Conservation (phyloP, 371 early-diverging fungal genomes). For the Fennellomyces sp. region DNA sequence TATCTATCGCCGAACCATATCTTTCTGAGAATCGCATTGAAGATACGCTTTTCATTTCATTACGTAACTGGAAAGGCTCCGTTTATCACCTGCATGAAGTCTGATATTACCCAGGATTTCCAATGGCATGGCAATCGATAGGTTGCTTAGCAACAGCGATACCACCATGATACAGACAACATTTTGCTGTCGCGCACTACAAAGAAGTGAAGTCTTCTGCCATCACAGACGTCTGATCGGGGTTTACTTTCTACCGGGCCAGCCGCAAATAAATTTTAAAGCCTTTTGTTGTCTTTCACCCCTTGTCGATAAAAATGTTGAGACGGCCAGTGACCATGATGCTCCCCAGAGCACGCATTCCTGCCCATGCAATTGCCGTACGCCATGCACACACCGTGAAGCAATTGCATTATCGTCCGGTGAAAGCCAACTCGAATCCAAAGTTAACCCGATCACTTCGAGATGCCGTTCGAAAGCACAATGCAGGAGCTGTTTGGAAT, state of each 20-base stretch:
- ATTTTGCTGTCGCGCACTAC: too few species aligned
- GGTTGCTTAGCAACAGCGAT: too few species aligned
- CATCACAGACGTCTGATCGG: too few species aligned
- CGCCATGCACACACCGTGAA: not conserved
- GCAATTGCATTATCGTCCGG: not conserved
- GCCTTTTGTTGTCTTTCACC: not conserved
- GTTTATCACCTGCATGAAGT: too few species aligned
- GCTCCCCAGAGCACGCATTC: not conserved
- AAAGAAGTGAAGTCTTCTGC: too few species aligned
- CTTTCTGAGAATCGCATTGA: too few species aligned
- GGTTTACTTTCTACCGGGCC: not conserved
- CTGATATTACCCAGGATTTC: too few species aligned
- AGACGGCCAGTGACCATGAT: not conserved
- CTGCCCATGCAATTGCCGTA: not conserved
- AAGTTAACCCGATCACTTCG: constrained; percentile 23
- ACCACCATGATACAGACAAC: too few species aligned
- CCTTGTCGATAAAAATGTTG: not conserved
- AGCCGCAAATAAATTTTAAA: not conserved
- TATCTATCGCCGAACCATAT: too few species aligned
- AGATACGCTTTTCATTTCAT: too few species aligned
- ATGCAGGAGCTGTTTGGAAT: constrained; percentile 43
- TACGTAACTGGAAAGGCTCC: too few species aligned
- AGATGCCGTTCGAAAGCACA: constrained; percentile 29
- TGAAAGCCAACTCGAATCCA: not conserved
- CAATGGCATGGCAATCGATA: too few species aligned